Percentiles rank a stretch among this genome's conserved stretches.
Evolutionary conservation across 2,329 filamentous ascomycete genomes (phyloP).

Genomic region (Fusarium concolor): DNA sequence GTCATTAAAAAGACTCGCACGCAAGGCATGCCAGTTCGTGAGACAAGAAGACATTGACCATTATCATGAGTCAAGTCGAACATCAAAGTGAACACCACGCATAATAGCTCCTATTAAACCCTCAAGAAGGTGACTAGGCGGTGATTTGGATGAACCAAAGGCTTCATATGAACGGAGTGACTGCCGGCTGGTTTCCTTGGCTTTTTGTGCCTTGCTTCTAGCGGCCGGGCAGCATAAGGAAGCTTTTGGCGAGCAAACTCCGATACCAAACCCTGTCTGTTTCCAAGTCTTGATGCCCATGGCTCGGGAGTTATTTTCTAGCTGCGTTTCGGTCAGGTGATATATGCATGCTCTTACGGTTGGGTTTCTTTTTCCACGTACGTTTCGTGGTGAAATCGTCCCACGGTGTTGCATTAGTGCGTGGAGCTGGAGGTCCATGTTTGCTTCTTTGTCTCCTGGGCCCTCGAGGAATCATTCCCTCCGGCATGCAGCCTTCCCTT

Average conservation of each 20-base stretch:
- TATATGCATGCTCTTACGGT: constrained; percentile 23
- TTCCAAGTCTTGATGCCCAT: neutral
- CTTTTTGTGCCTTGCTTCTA: neutral
- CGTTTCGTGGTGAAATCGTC: constrained; percentile 39
- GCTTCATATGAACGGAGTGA: constrained; percentile 1
- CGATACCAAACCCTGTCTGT: neutral
- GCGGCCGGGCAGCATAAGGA: neutral
- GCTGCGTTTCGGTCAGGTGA: constrained; percentile 35
- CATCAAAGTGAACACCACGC: constrained; percentile 23
- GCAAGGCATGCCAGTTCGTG: constrained; percentile 17
- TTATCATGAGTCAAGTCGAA: constrained; percentile 22
- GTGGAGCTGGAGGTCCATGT: constrained; percentile 15
- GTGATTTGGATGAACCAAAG: constrained; percentile 21
- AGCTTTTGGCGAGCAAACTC: neutral
- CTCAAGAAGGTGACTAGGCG: constrained; percentile 36
- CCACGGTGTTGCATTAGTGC: constrained; percentile 37
- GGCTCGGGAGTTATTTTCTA: constrained; percentile 24
- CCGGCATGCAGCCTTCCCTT: neutral
- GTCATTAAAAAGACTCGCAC: constrained; percentile 20
- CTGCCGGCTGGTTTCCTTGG: no score
- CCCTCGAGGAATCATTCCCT: constrained; percentile 17
- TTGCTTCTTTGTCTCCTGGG: constrained; percentile 33
- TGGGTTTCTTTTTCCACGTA: constrained; percentile 42
- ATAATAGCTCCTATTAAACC: constrained; percentile 27
- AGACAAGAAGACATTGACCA: constrained; percentile 7